A percentile compares a stretch with the other conserved stretches of the same genome.
phyloP scores from a whole-genome alignment of 352 stramenopile genomes.

The Lagenidium sp. region DNA sequence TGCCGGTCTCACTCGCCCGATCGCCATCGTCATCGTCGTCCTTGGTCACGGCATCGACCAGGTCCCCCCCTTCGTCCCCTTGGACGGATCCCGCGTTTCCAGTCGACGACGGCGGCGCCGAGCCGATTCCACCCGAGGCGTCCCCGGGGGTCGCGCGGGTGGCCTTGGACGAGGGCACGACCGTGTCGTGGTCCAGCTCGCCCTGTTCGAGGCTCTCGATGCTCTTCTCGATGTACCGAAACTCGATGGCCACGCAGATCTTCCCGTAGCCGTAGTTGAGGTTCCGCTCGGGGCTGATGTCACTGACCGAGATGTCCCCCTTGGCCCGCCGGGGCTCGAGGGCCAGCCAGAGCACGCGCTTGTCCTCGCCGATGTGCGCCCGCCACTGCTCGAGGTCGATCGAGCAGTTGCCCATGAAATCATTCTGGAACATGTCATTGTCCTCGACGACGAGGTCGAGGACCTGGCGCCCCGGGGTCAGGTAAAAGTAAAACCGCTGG shows the following conservation, averaged over 20 bases:
- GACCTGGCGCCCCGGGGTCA: constrained; percentile 25
- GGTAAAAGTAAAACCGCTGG: constrained; percentile 64
- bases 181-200: constrained; percentile 52
- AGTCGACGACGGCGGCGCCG: too few species aligned
- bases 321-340: constrained; percentile 39
- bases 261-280: constrained; percentile 28
- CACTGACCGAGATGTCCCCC: constrained; percentile 23
- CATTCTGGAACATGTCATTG: constrained; percentile 50
- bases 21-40: constrained; percentile 22
- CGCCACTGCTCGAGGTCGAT: constrained; percentile 60
- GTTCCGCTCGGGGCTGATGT: constrained; percentile 21
- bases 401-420: constrained; percentile 64
- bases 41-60: constrained; percentile 12
- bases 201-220: constrained; percentile 51
- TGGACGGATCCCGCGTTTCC: too few species aligned
- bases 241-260: constrained; percentile 57
- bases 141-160: constrained; percentile 14
- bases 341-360: constrained; percentile 61
- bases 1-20: constrained; percentile 24
- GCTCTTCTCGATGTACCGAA: constrained; percentile 42
- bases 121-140: not conserved
- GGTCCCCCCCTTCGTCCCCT: constrained; percentile 10
- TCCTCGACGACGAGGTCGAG: constrained; percentile 58
- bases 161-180: constrained; percentile 31
- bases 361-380: constrained; percentile 28